These are phyloP conservation scores for Globisporangium mamillatum DNA, from an alignment of 352 stramenopile genomes.

Conservation along the genomic window DNA sequence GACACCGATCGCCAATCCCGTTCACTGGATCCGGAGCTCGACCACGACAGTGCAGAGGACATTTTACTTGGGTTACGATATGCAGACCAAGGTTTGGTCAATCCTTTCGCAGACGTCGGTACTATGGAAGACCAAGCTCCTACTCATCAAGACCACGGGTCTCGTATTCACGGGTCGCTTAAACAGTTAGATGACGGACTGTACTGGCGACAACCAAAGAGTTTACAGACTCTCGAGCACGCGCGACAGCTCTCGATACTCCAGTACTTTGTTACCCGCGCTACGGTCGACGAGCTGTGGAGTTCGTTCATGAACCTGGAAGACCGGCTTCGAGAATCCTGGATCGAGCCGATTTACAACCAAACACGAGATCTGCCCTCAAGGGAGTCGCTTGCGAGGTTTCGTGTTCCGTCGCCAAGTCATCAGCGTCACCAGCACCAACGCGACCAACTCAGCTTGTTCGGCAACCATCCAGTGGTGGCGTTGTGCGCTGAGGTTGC, in stretches of 20 bases:
- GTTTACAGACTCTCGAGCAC: background rate
- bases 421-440: background rate
- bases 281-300: background rate
- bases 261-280: conserved; percentile 2
- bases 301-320: background rate
- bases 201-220: background rate
- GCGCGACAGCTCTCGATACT: conserved; percentile 2
- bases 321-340: background rate
- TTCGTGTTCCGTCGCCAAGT: background rate
- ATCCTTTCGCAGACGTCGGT: no score
- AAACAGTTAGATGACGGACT: background rate
- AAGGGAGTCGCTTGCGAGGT: background rate
- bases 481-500: no score
- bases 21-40: no score
- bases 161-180: no score
- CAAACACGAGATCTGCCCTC: background rate
- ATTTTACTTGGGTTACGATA: no score
- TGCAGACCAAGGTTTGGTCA: no score
- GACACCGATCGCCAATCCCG: no score
- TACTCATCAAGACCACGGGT: no score
- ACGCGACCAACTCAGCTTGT: background rate
- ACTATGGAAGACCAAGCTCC: no score
- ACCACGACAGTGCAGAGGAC: no score
- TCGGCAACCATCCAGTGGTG: no score
- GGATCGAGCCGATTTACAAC: background rate